Conservation (phyloP, 169 alveolate genomes). For the Theileria orientalis region DNA sequence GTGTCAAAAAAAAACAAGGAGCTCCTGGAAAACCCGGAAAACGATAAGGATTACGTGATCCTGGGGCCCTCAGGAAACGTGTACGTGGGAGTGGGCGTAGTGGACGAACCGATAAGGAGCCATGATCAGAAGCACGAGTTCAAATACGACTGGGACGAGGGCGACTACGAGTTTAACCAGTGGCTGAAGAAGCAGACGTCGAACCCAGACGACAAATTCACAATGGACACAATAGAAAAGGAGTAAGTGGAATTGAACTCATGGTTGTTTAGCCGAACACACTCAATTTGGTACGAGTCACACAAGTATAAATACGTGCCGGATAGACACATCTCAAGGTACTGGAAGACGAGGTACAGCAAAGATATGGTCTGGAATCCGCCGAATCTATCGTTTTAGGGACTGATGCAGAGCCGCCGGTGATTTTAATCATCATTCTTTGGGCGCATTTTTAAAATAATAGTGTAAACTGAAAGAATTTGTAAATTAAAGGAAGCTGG, state of each 20-base stretch:
- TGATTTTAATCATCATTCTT: too few species aligned
- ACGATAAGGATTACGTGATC: conserved; percentile 76
- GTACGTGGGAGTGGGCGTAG: conserved; percentile 80
- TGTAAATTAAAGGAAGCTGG: too few species aligned
- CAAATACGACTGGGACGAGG: conserved; percentile 85
- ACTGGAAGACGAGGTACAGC: conserved; percentile 62
- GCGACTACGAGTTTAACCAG: conserved; percentile 77
- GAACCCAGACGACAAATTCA: conserved; percentile 72
- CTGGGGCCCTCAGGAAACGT: conserved; percentile 85
- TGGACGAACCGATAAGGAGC: conserved; percentile 66
- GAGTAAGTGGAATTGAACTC: conserved; percentile 20
- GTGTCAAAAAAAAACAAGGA: conserved; percentile 42
- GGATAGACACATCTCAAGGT: conserved; percentile 77
- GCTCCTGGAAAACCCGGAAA: conserved; percentile 44
- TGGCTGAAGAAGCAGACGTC: conserved; percentile 84
- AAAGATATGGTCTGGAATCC: conserved; percentile 65
- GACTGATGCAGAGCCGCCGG: not conserved
- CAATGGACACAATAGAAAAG: conserved; percentile 43
- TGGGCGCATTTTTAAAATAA: too few species aligned
- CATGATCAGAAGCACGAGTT: conserved; percentile 33
- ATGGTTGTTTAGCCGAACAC: conserved; percentile 64
- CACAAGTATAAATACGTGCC: conserved; percentile 79
- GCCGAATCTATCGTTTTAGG: conserved; percentile 45
- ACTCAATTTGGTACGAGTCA: conserved; percentile 77
- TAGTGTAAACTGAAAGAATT: too few species aligned